phyloP scores from a whole-genome alignment of 2,329 filamentous ascomycete species.

The Exophiala xenobiotica region DNA sequence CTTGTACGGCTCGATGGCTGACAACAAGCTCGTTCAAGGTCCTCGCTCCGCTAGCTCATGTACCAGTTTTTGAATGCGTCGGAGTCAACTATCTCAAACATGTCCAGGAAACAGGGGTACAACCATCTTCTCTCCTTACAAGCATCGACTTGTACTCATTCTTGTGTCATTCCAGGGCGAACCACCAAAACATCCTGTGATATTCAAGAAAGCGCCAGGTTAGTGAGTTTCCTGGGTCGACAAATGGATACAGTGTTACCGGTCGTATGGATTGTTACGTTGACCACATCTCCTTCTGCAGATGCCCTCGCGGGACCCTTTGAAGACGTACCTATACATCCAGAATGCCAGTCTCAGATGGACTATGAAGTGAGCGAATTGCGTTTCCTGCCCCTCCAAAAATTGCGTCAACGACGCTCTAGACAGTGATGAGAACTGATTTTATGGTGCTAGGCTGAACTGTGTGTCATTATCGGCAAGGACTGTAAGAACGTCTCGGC shows the following conservation, averaged over 20 bases:
- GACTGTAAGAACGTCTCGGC: slow-evolving; percentile 51
- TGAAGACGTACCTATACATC: slow-evolving; percentile 38
- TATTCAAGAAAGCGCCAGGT: slow-evolving; percentile 4
- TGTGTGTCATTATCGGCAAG: slow-evolving; percentile 52
- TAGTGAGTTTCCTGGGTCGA: no score
- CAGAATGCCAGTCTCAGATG: slow-evolving; percentile 36
- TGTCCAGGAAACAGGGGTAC: slow-evolving; percentile 21
- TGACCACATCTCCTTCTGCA: not conserved
- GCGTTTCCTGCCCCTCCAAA: no score
- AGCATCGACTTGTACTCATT: not conserved
- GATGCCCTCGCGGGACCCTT: slow-evolving; percentile 29
- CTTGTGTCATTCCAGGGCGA: not conserved
- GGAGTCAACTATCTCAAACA: slow-evolving; percentile 24
- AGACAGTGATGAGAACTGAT: not conserved
- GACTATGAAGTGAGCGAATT: slow-evolving; percentile 6
- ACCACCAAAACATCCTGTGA: not conserved
- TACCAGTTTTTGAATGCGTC: slow-evolving; percentile 20
- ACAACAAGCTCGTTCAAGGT: slow-evolving; percentile 39
- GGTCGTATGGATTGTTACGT: not conserved
- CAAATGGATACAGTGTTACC: no score
- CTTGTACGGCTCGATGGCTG: slow-evolving; percentile 28
- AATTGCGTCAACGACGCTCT: no score
- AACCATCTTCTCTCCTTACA: not conserved
- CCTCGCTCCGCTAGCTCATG: slow-evolving; percentile 42
- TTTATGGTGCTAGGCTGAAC: slow-evolving; percentile 9